Evolutionary conservation across 805 yeast genomes (phyloP), one percentile per base, ranked within the genome.

Genomic region (Barnettozyma siamensis): DNA sequence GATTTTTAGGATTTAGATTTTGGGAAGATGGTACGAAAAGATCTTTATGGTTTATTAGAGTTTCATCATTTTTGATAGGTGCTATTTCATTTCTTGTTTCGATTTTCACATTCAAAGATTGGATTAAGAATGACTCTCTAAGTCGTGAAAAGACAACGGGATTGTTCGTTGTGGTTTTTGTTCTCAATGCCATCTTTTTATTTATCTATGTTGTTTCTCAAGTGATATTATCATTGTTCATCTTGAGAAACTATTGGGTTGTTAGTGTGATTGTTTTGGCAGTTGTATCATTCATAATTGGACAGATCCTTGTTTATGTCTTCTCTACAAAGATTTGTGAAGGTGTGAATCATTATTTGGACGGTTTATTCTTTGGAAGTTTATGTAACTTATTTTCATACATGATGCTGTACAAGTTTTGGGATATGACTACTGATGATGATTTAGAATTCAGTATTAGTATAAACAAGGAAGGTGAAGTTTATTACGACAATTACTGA

Each of bases 371-470:
- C 56, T 87, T 89, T 55, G 93, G 88, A 26, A 75, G 93, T 20
- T 54, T 88, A 28, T 76, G 95, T 57, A 87, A 87, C 58, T 58
- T 88, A 37, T 83, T 88, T 54, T 74, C 95, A 4, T 66, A 84
- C 41, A 88, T 93, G 95, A 91, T 93, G 98, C 71, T 91, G 38
- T 91, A 88, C 69, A 89, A 93, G 64, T 87, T 80, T 52, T 91
- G 98, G 96, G 97, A 89, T 57, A 88, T 89, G 75, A 82, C 91
- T 39, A 93, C 98, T 11, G 79, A 81, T 43, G 98, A 91, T 55
- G 98, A 93, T 60, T 78, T 91, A 53, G 99, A 91, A 64, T 93
- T 91, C 62, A 78, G 88, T 37, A 93, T 87, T 38, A 72, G 78
- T 44, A 67, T 69, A 30, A 66, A 66, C 44, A 76, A 70, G 46